Evolutionary conservation across 2,329 filamentous ascomycete genomes (phyloP), one percentile per base, ranked within the genome.

Genomic region (Diplodia corticola): DNA sequence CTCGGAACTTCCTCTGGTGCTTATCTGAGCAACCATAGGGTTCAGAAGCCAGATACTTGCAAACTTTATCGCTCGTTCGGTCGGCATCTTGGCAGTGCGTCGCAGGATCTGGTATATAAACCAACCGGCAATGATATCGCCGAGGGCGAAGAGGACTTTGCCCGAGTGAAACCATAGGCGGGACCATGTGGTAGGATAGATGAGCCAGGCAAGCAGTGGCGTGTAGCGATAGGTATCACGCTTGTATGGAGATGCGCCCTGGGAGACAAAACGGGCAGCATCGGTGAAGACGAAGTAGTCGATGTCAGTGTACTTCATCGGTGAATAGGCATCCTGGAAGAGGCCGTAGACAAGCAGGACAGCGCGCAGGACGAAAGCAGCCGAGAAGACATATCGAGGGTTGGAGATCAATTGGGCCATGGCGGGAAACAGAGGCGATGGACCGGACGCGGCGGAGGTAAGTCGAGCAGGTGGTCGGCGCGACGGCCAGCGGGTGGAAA

Each of bases 241-340:
- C 48, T 86, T 85, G 77, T 99, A 99, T 1, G 95, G 95, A 0
- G 91, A 91, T 54, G 81, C 80, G 3, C 86, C 86, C n/a, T 79
- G 81, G 3, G 88, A 80, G 50, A 92, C 81, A 78, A 91, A 94
- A 70, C 91, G 90, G 2, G 95, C 88, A 28, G 95, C 95, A 77
- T 98, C 94, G 57, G 95, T 98, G 83, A 99, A 99, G 77, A 99
- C 95, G 70, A 93, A 88, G 80, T 99, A 99, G 83, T 99, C 95
- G 73, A 99, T 97, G 80, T 99, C 95, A 61, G 95, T 99, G 82
- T 98, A 99, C 80, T 98, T 98, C 75, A 99, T 81, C 15, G 94
- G 89, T 7, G 93, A 96, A 80, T 93, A 85, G 68, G 92, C 89
- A 80, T 99, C 95, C 81, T 99, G 95, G 83, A 91, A 93, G 68